These are phyloP conservation scores for Lignosus rhinocerotis DNA, from an alignment of 1,284 basidiomycete species.

Conservation along the genomic window DNA sequence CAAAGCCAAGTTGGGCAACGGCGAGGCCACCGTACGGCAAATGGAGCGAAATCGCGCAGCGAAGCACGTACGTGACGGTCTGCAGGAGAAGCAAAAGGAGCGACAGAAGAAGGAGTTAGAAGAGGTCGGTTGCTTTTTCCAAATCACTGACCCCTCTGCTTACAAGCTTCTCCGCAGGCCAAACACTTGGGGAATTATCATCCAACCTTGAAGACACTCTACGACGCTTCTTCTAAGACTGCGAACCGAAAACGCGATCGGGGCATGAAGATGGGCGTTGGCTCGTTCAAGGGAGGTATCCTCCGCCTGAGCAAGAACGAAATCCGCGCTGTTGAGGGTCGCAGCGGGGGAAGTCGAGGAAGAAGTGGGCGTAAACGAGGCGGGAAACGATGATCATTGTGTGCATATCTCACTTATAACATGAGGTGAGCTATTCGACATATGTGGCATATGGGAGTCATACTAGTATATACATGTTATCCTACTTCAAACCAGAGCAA, in stretches of 20 bases:
- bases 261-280: slow-evolving; percentile 76
- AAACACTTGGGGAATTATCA: slow-evolving; percentile 83
- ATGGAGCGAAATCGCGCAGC: slow-evolving; percentile 67
- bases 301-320: slow-evolving; percentile 65
- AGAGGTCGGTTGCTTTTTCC: slow-evolving; percentile 48
- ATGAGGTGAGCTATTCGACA: slow-evolving; percentile 4
- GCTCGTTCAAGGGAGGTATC: slow-evolving; percentile 67
- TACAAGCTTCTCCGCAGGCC: slow-evolving; percentile 45
- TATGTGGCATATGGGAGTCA: background rate
- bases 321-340: slow-evolving; percentile 45
- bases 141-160: slow-evolving; percentile 9
- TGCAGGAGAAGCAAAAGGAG: slow-evolving; percentile 60
- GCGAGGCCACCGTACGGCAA: slow-evolving; percentile 58
- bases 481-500: background rate
- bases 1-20: slow-evolving; percentile 66
- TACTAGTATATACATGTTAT: background rate
- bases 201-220: slow-evolving; percentile 68
- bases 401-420: background rate
- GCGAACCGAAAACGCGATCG: slow-evolving; percentile 51
- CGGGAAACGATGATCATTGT: slow-evolving; percentile 17
- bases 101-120: slow-evolving; percentile 54
- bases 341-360: slow-evolving; percentile 15
- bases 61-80: slow-evolving; percentile 69
- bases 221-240: slow-evolving; percentile 41
- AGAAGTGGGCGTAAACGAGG: slow-evolving; percentile 18